Evolutionary conservation across 495 filamentous ascomycete genomes (phyloP).

Genomic region (Filosporella fistucella): DNA sequence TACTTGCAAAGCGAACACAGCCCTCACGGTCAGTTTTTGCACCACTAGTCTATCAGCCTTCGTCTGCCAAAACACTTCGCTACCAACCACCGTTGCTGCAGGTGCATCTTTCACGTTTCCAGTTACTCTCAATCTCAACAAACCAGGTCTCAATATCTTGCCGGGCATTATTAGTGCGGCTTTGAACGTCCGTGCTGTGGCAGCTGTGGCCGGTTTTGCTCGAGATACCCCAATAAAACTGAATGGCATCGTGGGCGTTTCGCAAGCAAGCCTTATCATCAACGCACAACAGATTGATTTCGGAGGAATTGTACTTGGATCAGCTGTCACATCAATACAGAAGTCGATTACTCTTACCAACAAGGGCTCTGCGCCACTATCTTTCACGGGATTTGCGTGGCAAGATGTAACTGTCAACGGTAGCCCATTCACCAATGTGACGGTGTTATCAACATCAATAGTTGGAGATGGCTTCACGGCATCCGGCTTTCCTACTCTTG

Average conservation of each 20-base stretch:
- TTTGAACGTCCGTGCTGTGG: too few relatives aligned
- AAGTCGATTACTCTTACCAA: constrained; percentile 29
- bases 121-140: constrained; percentile 31
- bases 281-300: constrained; percentile 28
- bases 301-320: constrained; percentile 30
- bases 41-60: constrained; percentile 22
- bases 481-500: constrained; percentile 23
- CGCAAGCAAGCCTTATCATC: constrained; percentile 21
- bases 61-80: constrained; percentile 26
- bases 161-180: too few relatives aligned
- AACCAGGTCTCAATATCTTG: constrained; percentile 25
- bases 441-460: constrained; percentile 8
- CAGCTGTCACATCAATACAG: constrained; percentile 15
- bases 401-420: constrained; percentile 10
- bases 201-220: too few relatives aligned
- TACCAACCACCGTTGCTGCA: constrained; percentile 23
- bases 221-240: constrained; percentile 13
- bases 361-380: constrained; percentile 25
- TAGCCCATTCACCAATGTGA: too few relatives aligned
- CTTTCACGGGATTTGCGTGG: constrained; percentile 29
- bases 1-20: constrained; percentile 29
- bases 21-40: constrained; percentile 27
- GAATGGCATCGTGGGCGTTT: constrained; percentile 27
- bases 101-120: constrained; percentile 31
- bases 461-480: constrained; percentile 28